phyloP scores from a whole-genome alignment of 2,329 filamentous ascomycete genomes.

The Knufia fluminis region DNA sequence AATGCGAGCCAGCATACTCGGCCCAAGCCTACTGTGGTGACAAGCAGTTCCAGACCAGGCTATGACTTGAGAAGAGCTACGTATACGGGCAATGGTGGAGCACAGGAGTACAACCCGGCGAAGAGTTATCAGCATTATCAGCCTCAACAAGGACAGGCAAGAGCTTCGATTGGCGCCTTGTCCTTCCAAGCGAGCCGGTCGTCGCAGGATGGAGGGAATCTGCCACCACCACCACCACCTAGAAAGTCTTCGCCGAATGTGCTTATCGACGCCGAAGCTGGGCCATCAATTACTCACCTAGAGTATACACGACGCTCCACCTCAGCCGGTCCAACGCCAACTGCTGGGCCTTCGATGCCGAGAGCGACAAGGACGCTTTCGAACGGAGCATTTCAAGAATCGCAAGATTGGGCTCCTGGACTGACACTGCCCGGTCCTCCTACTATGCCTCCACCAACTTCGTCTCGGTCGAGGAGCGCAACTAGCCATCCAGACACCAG shows the following conservation, averaged over 20 bases:
- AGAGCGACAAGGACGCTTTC: slow-evolving; percentile 25
- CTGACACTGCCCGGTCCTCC: slow-evolving; percentile 41
- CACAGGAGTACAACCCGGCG: neutral
- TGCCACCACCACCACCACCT: slow-evolving; percentile 14
- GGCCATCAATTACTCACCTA: neutral
- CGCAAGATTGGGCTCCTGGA: slow-evolving; percentile 33
- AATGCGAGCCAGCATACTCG: neutral
- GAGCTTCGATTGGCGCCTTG: neutral
- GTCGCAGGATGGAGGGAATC: neutral
- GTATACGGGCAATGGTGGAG: neutral
- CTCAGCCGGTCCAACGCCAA: slow-evolving; percentile 35
- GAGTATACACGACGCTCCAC: slow-evolving; percentile 30
- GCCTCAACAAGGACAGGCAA: neutral
- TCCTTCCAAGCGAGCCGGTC: neutral
- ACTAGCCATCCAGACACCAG: slow-evolving; percentile 28
- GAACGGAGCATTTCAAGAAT: slow-evolving; percentile 27
- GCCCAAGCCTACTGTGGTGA: neutral
- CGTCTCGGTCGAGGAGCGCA: slow-evolving; percentile 32
- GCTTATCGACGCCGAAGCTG: neutral
- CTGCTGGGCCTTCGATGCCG: slow-evolving; percentile 27
- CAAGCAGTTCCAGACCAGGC: neutral
- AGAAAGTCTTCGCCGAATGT: slow-evolving; percentile 5
- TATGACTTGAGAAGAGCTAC: slow-evolving; percentile 6
- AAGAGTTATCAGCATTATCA: slow-evolving; percentile 4
- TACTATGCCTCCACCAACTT: slow-evolving; percentile 35